A percentile compares a stretch with the other conserved stretches of the same genome.
These are phyloP conservation scores for Protea cynaroides DNA, from an alignment of 164 flowering plant species.

Conservation along the genomic window DNA sequence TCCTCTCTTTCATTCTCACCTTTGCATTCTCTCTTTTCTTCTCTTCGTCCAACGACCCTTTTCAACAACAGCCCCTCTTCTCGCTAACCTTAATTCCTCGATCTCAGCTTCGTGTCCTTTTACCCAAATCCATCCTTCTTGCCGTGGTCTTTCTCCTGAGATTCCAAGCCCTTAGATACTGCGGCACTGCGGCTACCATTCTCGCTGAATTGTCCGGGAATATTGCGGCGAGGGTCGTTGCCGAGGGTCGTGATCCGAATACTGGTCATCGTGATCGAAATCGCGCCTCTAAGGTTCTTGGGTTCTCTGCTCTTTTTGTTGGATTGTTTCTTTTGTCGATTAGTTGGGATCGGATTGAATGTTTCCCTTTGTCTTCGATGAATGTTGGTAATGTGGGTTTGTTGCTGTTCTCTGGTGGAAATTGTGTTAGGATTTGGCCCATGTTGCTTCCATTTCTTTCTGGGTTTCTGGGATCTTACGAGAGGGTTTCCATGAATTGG, in stretches of 20 bases:
- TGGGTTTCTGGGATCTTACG: constrained; percentile 79
- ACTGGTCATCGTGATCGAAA: constrained; percentile 3
- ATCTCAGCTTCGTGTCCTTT: constrained; percentile 39
- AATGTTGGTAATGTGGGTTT: constrained; percentile 22
- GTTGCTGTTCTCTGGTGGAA: constrained; percentile 21
- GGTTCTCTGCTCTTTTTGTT: constrained; percentile 38
- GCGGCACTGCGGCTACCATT: constrained; percentile 79
- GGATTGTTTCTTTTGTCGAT: constrained; percentile 63
- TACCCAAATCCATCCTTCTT: constrained; percentile 50
- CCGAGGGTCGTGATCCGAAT: constrained; percentile 18
- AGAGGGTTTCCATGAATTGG: constrained; percentile 54
- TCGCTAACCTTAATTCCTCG: constrained; percentile 30
- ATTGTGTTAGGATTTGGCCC: constrained; percentile 65
- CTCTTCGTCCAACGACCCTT: constrained; percentile 18
- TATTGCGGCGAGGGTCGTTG: constrained; percentile 50
- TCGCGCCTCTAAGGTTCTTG: constrained; percentile 38
- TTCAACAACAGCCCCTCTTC: constrained; percentile 25
- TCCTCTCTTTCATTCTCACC: constrained; percentile 28
- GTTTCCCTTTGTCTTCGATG: constrained; percentile 54
- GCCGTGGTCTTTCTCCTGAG: constrained; percentile 71
- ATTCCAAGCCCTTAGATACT: constrained; percentile 76
- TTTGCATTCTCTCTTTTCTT: constrained; percentile 24
- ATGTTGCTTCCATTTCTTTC: constrained; percentile 79
- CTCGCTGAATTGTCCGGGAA: constrained; percentile 78
- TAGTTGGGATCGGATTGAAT: constrained; percentile 77